A percentile compares a stretch with the other conserved stretches of the same genome.
Conservation (phyloP, 192 early-diverging fungal species). For the Blastocladiella britannica region DNA sequence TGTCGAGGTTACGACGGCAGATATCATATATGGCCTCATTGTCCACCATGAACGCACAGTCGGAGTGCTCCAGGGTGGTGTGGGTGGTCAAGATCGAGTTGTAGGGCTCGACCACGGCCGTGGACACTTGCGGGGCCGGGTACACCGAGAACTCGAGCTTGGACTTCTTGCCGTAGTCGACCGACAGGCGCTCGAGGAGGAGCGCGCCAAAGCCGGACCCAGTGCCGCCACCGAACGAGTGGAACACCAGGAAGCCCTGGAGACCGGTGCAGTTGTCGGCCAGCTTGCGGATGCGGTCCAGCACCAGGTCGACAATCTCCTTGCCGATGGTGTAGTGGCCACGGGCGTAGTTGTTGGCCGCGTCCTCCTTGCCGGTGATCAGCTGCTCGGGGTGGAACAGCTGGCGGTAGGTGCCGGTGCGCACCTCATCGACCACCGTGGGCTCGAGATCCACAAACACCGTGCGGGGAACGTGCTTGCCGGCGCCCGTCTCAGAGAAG, state of each 20-base stretch:
- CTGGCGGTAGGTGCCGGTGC: conserved; percentile 92
- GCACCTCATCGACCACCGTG: conserved; percentile 95
- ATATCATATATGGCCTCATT: conserved; percentile 99
- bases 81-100: conserved; percentile 99
- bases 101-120: conserved; percentile 93
- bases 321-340: conserved; percentile 99
- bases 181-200: conserved; percentile 91
- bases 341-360: conserved; percentile 99
- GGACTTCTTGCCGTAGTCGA: conserved; percentile 99
- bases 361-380: conserved; percentile 99
- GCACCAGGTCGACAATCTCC: conserved; percentile 87
- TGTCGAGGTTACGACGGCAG: conserved; percentile 93
- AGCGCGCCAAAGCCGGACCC: conserved; percentile 97
- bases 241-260: conserved; percentile 98
- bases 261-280: conserved; percentile 96
- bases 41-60: conserved; percentile 99
- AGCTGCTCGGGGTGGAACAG: conserved; percentile 88
- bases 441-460: conserved; percentile 96
- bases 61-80: conserved; percentile 95
- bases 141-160: conserved; percentile 99
- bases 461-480: conserved; percentile 98
- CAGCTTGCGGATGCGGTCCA: conserved; percentile 92
- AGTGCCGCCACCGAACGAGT: conserved; percentile 98
- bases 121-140: conserved; percentile 93
- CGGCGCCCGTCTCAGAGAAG: conserved; percentile 96